Percentiles rank a stretch among this genome's conserved stretches.
phyloP scores from a whole-genome alignment of 306 rosid genomes.

The Vigna angularis region DNA sequence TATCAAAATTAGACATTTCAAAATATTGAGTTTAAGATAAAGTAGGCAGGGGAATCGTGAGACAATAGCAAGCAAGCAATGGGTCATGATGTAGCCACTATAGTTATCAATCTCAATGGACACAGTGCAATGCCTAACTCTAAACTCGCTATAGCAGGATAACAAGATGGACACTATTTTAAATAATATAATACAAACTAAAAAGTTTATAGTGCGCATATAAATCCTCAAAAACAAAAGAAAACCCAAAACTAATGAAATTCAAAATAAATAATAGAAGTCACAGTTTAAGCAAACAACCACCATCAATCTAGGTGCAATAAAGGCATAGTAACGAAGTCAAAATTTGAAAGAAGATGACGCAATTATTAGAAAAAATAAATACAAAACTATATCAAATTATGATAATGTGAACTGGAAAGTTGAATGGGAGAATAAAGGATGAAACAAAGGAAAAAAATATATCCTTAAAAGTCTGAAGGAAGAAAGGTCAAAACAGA shows the following conservation, averaged over 20 bases:
- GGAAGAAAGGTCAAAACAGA: not conserved
- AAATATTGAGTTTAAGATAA: constrained; percentile 26
- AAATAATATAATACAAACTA: not conserved
- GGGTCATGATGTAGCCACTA: not conserved
- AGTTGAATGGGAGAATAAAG: not conserved
- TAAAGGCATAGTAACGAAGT: not conserved
- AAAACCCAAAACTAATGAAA: not conserved
- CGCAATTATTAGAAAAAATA: not conserved
- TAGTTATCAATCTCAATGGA: not conserved
- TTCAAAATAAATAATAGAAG: not conserved
- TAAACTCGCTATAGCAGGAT: not conserved
- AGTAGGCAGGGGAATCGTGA: constrained; percentile 5
- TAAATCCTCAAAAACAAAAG: not conserved
- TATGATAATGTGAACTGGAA: not conserved
- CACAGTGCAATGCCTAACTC: not conserved
- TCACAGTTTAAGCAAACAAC: not conserved
- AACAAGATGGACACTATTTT: not conserved
- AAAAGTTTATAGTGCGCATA: not conserved
- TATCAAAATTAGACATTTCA: constrained; percentile 25
- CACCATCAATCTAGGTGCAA: not conserved
- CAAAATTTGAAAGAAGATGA: not conserved
- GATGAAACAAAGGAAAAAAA: not conserved
- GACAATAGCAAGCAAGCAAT: constrained; percentile 24
- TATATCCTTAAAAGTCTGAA: not conserved
- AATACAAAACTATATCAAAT: not conserved